Evolutionary conservation across 2,329 filamentous ascomycete genomes (phyloP).

Genomic region (Trichoderma guizhouense): DNA sequence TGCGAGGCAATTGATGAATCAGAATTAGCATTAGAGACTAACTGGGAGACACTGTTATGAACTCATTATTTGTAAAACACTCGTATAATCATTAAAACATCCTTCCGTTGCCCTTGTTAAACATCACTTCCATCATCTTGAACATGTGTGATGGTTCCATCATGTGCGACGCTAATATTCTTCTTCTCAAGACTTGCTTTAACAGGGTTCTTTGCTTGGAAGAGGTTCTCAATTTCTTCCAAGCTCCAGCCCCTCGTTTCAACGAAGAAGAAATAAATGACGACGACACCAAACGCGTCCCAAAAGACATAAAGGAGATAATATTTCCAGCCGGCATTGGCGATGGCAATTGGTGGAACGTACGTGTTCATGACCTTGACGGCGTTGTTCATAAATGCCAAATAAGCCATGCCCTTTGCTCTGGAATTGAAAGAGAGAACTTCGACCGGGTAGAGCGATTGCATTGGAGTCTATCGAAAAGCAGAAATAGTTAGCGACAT

Average conservation of each 20-base stretch:
- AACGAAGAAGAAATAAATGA: conserved; percentile 1
- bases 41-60: not conserved
- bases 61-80: not conserved
- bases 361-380: conserved; percentile 7
- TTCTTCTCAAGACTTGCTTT: conserved; percentile 3
- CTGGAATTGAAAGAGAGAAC: not conserved
- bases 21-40: not conserved
- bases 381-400: conserved; percentile 3
- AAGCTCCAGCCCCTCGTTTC: not conserved
- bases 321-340: not conserved
- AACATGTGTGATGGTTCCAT: not conserved
- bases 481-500: not conserved
- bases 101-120: not conserved
- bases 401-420: conserved; percentile 1
- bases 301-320: not conserved
- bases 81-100: not conserved
- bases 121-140: not conserved
- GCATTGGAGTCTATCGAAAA: not conserved
- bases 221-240: not conserved
- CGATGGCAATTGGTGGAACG: not conserved
- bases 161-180: not conserved
- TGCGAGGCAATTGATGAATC: not conserved
- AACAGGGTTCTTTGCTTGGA: not conserved
- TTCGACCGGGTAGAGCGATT: not conserved
- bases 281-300: not conserved